Base-by-base conservation (phyloP, 148 eudicot genomes). In the Selenicereus undatus region DNA sequence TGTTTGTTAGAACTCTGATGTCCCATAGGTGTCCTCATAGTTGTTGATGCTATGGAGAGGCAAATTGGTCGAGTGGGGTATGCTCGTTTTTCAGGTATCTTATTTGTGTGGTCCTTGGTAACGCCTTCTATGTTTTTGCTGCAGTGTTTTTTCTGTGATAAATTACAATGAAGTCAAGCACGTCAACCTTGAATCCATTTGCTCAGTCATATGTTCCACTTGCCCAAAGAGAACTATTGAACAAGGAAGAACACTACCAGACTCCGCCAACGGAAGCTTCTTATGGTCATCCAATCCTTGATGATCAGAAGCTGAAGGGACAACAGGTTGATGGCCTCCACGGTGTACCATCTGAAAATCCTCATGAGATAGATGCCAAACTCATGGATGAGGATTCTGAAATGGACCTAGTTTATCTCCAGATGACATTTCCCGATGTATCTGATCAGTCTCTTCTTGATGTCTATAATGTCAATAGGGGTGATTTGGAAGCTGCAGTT, bases 331-430 rank as follows among this genome's bases (percentile, higher is more conserved):
- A 78, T 79, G 83, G 36, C 26, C 68, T 80, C 58, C 77, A 77
- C 86, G 89, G 83, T 79, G 84, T 88, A 64, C 79, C 86, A 39
- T 87, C 91, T 27, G 89, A 88, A 65, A 42, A 75, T 74, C 72
- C 80, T 42, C 70, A 76, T 60, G 86, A 83, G 27, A 78, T 76
- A 70, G 77, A 86, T 54, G 83, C 81, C 81, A 85, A 87, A 26
- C 58, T 76, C 27, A 21, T 77, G 71, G 92, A 87, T 78, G 97
- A 89, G 69, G 94, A 91, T n/a, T 82, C 75, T 83, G 93, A 90
- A 81, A 92, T 93, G 92, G 94, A 91, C 82, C 80, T 95, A 81
- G 92, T 89, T 60, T 93, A 88, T 88, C 94, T 95, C 73, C 92
- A 92, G 88, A 91, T 93, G 97, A 77, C 76, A 21, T 95, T 88